phyloP scores from a whole-genome alignment of 768 basidiomycete genomes.

The Favolaschia claudopus region DNA sequence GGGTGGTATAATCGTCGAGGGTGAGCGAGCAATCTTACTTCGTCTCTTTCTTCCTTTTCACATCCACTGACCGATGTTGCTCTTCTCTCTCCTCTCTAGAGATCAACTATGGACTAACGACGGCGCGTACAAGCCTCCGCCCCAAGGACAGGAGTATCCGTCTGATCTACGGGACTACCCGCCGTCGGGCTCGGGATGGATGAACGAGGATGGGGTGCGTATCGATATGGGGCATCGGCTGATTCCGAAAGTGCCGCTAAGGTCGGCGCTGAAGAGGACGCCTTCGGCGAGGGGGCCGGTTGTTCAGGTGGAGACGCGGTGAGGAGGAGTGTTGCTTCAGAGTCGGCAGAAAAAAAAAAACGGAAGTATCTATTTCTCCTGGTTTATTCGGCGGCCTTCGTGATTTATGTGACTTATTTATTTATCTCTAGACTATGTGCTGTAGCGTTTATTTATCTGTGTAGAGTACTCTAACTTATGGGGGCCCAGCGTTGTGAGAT shows the following conservation, averaged over 20 bases:
- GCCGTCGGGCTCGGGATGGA: constrained; percentile 76
- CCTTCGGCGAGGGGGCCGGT: constrained; percentile 8
- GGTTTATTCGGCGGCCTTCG: background rate
- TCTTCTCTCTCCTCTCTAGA: constrained; percentile 51
- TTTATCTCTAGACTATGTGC: constrained; percentile 4
- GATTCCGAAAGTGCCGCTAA: constrained; percentile 73
- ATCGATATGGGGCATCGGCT: constrained; percentile 82
- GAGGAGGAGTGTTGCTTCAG: no score
- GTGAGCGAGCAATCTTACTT: no score
- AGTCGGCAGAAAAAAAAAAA: background rate
- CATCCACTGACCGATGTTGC: constrained; percentile 20
- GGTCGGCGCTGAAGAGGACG: constrained; percentile 72
- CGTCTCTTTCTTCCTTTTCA: constrained; percentile 31
- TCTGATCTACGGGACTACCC: constrained; percentile 77
- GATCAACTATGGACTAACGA: constrained; percentile 90
- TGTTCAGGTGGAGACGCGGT: constrained; percentile 8
- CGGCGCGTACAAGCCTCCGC: constrained; percentile 68
- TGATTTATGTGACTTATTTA: constrained; percentile 20
- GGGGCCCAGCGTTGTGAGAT: no score
- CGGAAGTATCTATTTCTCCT: constrained; percentile 15
- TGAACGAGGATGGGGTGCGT: constrained; percentile 82
- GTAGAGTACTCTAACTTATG: no score
- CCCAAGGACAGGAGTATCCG: constrained; percentile 68
- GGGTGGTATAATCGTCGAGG: constrained; percentile 85
- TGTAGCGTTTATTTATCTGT: constrained; percentile 3